Evolutionary conservation across 2,329 filamentous ascomycete species (phyloP), one percentile per base, ranked within the genome.

Genomic region (Cordyceps tenuipes): DNA sequence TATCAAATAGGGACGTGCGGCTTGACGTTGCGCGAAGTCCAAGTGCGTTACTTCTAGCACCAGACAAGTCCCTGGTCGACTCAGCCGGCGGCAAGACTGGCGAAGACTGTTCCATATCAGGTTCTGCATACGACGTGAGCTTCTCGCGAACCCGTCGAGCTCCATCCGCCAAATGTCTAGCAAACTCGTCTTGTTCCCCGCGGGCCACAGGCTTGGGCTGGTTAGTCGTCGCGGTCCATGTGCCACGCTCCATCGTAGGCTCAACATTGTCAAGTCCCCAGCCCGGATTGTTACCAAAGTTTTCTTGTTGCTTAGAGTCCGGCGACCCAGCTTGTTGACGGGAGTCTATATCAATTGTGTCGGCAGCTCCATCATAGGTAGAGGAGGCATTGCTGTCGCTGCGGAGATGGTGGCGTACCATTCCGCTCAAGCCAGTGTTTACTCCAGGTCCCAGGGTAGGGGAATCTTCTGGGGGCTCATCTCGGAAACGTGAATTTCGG

Each of bases 391-490:
- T 87, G 73, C 93, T 97, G 64, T 87, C 85, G 39, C 85, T 85
- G 55, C 94, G 85, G 46, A 97, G 76, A 76, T 97, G 94, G 63
- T 92, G 87, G 36, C 88, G 85, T 50, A 96, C 86, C 77, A 96
- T 82, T 2, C 88, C 89, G 67, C 87, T 93, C 17, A 97, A 78
- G 1, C 90, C 91, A 12, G 69, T 59, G 17, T 77, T 77, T 0
- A 88, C 86, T 1, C 77, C 77, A 0, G 89, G 87, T 2, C 88
- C 88, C 6, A 96, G 75, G 0, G 90, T 95, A 0, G 92, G 91
- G 0, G 91, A 96, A 67, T 96, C 90, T 10, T 71, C 70, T 0
- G 78, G 72, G 5, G 60, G 58, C 8, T 62, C 64, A 17, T 62
- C 53, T 46, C 61, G 64, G 15, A 58, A 48, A 19, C 23, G 59